These are phyloP conservation scores for Chloroidium sp. DNA, from an alignment of 163 green algal species.

Conservation along the genomic window DNA sequence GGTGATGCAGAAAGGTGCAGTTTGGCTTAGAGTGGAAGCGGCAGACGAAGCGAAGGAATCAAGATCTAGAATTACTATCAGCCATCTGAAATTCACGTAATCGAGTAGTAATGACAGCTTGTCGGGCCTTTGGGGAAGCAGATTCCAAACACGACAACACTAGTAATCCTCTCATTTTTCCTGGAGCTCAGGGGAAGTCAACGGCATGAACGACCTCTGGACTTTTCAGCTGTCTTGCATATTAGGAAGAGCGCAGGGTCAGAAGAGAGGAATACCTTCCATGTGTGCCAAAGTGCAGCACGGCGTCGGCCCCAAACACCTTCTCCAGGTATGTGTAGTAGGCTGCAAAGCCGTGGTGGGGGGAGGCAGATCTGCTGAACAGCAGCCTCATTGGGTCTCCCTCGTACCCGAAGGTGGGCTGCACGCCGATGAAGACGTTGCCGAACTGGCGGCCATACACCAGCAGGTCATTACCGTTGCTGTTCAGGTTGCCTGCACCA, in stretches of 20 bases:
- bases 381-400: conserved; percentile 98
- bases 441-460: conserved; percentile 94
- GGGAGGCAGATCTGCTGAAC: conserved; percentile 83
- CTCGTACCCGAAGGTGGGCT: conserved; percentile 99
- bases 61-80: too few species aligned
- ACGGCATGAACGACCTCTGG: too few species aligned
- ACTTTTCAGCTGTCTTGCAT: too few species aligned
- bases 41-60: too few species aligned
- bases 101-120: background rate
- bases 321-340: conserved; percentile 99
- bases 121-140: background rate
- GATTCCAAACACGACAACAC: too few species aligned
- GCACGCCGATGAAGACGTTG: conserved; percentile 99
- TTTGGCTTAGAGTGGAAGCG: too few species aligned
- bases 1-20: too few species aligned
- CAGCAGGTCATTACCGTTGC: conserved; percentile 91
- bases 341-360: conserved; percentile 97
- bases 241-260: too few species aligned
- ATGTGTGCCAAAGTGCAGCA: conserved; percentile 98
- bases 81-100: too few species aligned
- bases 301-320: conserved; percentile 88
- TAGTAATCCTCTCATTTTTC: too few species aligned
- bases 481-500: conserved; percentile 87
- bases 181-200: too few species aligned
- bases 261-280: conserved; percentile 45